Percentiles rank a stretch among this genome's conserved stretches.
phyloP scores from a whole-genome alignment of 441 rosid species.

The Mallotus repandus region DNA sequence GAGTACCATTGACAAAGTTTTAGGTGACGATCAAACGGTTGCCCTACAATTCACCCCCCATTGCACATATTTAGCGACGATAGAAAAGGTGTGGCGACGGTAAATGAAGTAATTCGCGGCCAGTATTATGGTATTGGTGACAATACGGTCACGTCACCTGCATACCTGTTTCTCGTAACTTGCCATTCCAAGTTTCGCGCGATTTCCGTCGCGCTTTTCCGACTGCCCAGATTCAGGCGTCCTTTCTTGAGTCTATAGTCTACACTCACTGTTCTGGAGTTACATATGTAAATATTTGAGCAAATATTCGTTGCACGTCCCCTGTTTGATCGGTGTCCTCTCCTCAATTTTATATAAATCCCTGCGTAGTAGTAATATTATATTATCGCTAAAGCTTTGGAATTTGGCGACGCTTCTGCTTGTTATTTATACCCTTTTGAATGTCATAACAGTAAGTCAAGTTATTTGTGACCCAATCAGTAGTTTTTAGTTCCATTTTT shows the following conservation, averaged over 20 bases:
- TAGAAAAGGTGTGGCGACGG: no score
- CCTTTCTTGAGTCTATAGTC: background rate
- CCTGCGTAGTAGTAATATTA: background rate
- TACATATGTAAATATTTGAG: background rate
- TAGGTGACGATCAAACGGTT: no score
- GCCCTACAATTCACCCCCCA: no score
- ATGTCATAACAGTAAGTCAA: background rate
- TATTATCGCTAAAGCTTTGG: background rate
- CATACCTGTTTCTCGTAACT: constrained; percentile 3
- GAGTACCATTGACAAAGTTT: no score
- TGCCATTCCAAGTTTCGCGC: constrained; percentile 25
- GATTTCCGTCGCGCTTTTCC: background rate
- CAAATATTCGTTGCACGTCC: background rate
- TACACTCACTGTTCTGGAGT: background rate
- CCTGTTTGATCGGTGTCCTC: constrained; percentile 1
- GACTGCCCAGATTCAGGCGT: background rate
- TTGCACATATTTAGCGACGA: no score
- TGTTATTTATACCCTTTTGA: background rate
- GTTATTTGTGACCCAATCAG: no score
- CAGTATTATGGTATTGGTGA: no score
- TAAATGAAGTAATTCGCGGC: no score
- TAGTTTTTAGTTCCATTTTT: no score
- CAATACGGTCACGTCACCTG: constrained; percentile 10
- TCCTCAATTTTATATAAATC: background rate
- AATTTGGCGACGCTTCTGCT: background rate